These are phyloP conservation scores for Hsuehochloa calcarea DNA, from an alignment of 176 grass and related monocot species.

Conservation along the genomic window DNA sequence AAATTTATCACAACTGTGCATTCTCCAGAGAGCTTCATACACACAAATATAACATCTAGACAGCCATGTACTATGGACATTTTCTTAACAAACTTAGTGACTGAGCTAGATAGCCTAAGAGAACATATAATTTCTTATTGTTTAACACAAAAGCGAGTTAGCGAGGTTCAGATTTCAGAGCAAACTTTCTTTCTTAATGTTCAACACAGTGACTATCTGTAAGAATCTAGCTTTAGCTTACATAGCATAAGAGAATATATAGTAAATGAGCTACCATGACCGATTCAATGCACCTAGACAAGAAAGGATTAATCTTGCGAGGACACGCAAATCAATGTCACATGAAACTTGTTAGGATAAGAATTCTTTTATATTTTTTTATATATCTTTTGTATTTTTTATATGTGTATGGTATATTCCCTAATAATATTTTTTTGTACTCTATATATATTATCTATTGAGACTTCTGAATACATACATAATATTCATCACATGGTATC, in stretches of 20 bases:
- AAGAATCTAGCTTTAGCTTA: neutral
- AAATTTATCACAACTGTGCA: neutral
- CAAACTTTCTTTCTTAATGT: neutral
- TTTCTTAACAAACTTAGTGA: neutral
- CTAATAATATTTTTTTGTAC: too few species aligned
- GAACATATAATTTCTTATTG: neutral
- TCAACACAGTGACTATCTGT: neutral
- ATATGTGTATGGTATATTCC: too few species aligned
- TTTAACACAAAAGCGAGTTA: neutral
- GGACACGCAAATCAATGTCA: too few species aligned
- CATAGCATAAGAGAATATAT: neutral
- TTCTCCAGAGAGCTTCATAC: neutral
- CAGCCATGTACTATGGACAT: neutral
- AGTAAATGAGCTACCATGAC: neutral
- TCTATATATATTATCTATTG: too few species aligned
- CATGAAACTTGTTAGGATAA: too few species aligned
- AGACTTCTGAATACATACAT: too few species aligned
- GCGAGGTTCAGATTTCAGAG: neutral
- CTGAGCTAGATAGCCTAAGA: neutral
- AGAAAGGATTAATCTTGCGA: constrained; percentile 14
- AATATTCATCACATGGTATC: too few species aligned
- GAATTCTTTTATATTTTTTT: too few species aligned
- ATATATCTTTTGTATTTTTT: too few species aligned
- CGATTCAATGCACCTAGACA: constrained; percentile 17
- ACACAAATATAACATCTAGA: neutral